Conservation (phyloP, 129 eudicot species). For the Glebionis coronaria region DNA sequence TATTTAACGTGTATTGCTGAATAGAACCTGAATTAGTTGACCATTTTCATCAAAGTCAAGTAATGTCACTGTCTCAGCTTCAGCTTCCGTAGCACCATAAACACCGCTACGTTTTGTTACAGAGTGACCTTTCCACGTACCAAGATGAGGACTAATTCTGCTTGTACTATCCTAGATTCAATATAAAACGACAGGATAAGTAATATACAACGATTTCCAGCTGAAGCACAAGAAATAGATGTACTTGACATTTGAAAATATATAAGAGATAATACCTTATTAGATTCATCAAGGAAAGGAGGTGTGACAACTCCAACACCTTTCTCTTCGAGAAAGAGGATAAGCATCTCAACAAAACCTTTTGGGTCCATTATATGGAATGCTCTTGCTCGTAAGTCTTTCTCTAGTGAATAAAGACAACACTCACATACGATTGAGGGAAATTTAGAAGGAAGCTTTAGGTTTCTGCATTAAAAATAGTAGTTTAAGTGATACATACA, state of each 20-base stretch:
- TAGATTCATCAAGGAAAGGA: constrained; percentile 53
- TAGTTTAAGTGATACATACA: background rate
- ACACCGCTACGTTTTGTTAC: constrained; percentile 92
- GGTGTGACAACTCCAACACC: constrained; percentile 42
- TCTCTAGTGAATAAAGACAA: constrained; percentile 77
- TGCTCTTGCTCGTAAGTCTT: constrained; percentile 78
- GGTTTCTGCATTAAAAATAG: constrained; percentile 51
- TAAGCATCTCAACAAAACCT: constrained; percentile 76
- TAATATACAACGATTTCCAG: background rate
- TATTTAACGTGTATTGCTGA: constrained; percentile 1
- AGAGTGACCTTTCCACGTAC: constrained; percentile 88
- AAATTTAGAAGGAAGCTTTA: constrained; percentile 85
- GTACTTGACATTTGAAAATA: background rate
- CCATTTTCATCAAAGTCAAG: constrained; percentile 63
- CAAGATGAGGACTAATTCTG: constrained; percentile 67
- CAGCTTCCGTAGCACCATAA: constrained; percentile 89
- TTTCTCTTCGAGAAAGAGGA: constrained; percentile 83
- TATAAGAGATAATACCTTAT: constrained; percentile 40
- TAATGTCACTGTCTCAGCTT: constrained; percentile 62
- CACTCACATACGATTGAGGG: constrained; percentile 90
- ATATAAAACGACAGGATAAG: background rate
- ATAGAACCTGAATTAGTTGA: constrained; percentile 70
- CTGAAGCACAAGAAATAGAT: background rate
- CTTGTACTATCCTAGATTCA: constrained; percentile 43
- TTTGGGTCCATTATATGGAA: constrained; percentile 88